phyloP scores from a whole-genome alignment of 257 asterid species.

The Jacaranda mimosifolia region DNA sequence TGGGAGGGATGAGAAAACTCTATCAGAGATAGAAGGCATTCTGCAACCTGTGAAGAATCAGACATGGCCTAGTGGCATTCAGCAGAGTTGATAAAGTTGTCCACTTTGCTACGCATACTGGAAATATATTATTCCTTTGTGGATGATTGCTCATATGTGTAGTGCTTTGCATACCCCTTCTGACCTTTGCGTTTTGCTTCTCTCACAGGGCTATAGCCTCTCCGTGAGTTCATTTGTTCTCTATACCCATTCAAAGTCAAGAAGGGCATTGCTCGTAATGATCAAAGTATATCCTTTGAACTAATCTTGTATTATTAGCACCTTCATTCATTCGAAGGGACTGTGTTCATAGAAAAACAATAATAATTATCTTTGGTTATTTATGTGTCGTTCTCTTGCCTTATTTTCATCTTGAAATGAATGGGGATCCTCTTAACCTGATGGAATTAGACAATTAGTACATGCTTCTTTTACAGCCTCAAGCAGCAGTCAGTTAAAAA shows the following conservation, averaged over 20 bases:
- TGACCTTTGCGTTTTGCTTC: neutral
- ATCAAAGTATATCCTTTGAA: neutral
- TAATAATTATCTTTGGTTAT: neutral
- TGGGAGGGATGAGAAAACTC: constrained; percentile 66
- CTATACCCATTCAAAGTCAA: neutral
- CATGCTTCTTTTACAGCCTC: too few relatives aligned
- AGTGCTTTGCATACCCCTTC: neutral
- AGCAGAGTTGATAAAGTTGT: constrained; percentile 47
- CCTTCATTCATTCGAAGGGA: neutral
- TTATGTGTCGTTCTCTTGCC: neutral
- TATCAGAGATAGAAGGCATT: constrained; percentile 67
- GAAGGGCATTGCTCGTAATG: neutral
- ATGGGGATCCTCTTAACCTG: neutral
- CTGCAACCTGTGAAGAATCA: constrained; percentile 87
- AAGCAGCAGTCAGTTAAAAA: too few relatives aligned
- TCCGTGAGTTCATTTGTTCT: neutral
- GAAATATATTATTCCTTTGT: neutral
- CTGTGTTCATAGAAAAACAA: neutral
- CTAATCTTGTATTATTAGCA: neutral
- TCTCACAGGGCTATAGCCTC: neutral
- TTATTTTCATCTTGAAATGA: neutral
- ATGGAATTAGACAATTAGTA: too few relatives aligned
- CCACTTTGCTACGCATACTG: neutral
- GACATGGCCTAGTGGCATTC: constrained; percentile 96
- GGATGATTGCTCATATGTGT: neutral